Evolutionary conservation across 1,139 yeast species (phyloP).

Genomic region (Kazachstania sp.): DNA sequence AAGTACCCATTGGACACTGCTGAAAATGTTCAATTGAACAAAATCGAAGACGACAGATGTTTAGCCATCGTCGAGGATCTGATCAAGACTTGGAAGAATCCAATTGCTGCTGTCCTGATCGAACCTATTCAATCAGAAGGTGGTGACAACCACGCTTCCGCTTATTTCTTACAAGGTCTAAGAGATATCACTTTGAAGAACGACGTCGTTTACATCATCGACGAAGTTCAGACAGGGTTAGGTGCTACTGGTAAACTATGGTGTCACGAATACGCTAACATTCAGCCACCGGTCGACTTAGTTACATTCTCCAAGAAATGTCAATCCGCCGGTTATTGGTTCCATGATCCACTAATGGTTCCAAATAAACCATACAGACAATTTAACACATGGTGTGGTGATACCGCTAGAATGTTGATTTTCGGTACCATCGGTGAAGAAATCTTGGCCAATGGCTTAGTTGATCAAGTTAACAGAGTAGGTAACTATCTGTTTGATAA

Average conservation of each 20-base stretch:
- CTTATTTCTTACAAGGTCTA: conserved; percentile 53
- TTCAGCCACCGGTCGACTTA: conserved; percentile 58
- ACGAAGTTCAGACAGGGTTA: conserved; percentile 71
- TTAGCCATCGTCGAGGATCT: conserved; percentile 47
- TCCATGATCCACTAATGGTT: conserved; percentile 52
- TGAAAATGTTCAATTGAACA: conserved; percentile 44
- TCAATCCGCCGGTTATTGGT: conserved; percentile 74
- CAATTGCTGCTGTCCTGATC: conserved; percentile 60
- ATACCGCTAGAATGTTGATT: conserved; percentile 58
- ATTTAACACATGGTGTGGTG: conserved; percentile 82
- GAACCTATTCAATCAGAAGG: conserved; percentile 75
- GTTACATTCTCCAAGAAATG: conserved; percentile 71
- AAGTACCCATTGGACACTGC: conserved; percentile 48
- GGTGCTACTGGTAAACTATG: conserved; percentile 67
- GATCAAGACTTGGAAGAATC: conserved; percentile 40
- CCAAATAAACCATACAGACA: conserved; percentile 64
- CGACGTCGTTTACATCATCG: conserved; percentile 54
- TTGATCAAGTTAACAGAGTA: conserved; percentile 43
- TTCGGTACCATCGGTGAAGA: conserved; percentile 60
- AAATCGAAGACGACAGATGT: conserved; percentile 53
- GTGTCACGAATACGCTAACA: conserved; percentile 67
- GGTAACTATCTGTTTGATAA: conserved; percentile 51
- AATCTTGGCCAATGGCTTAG: conserved; percentile 43
- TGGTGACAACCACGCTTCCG: conserved; percentile 61
- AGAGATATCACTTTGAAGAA: conserved; percentile 54